phyloP scores from a whole-genome alignment of 169 alveolate species.

The Eimeria praecox region DNA sequence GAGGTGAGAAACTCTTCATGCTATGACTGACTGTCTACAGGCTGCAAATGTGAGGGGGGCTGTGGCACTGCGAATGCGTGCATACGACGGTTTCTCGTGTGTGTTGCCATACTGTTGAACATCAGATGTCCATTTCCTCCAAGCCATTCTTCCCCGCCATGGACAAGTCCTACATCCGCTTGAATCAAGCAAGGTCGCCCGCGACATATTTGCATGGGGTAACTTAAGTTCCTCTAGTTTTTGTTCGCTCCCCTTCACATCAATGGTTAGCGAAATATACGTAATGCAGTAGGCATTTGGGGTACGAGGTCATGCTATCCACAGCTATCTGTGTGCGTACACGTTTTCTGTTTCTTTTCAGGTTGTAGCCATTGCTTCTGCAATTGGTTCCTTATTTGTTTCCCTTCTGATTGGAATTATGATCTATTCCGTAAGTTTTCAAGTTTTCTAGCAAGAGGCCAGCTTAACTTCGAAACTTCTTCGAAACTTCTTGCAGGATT shows the following conservation, averaged over 20 bases:
- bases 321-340: background rate
- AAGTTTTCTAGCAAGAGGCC: background rate
- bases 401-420: slow-evolving; percentile 74
- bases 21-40: background rate
- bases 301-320: background rate
- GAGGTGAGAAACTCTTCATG: slow-evolving; percentile 54
- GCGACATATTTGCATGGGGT: slow-evolving; percentile 82
- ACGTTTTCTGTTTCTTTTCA: background rate
- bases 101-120: background rate
- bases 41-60: background rate
- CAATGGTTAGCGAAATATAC: background rate
- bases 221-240: background rate
- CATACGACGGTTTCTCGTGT: background rate
- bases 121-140: slow-evolving; percentile 82
- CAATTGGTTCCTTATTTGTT: slow-evolving; percentile 67
- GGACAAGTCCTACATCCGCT: slow-evolving; percentile 76
- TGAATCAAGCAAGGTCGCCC: slow-evolving; percentile 76
- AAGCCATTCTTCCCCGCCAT: slow-evolving; percentile 79
- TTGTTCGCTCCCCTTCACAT: background rate
- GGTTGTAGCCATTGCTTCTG: slow-evolving; percentile 49
- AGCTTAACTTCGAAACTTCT: no score
- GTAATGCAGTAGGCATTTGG: background rate
- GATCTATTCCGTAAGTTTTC: slow-evolving; percentile 67
- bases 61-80: background rate
- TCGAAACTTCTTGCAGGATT: background rate